These are phyloP conservation scores for Cercospora zeae-maydis DNA, from an alignment of 2,329 filamentous ascomycete genomes.

Conservation along the genomic window DNA sequence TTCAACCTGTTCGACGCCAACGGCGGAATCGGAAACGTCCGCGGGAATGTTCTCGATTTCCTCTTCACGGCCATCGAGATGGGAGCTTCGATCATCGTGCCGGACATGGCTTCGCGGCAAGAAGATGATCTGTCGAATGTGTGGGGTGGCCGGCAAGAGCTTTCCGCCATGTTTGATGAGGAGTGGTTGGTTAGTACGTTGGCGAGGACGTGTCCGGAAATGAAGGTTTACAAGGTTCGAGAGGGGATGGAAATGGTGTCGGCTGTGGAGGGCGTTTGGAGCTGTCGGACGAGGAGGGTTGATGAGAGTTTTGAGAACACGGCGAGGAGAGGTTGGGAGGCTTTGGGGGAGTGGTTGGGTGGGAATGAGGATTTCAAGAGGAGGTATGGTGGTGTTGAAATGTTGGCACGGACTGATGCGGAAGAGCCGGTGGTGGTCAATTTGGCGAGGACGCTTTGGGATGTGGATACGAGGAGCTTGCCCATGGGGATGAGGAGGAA, in stretches of 20 bases:
- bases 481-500: constrained; percentile 26
- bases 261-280: constrained; percentile 26
- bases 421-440: constrained; percentile 26
- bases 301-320: constrained; percentile 25
- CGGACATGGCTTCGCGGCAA: constrained; percentile 21
- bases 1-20: constrained; percentile 45
- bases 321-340: constrained; percentile 13
- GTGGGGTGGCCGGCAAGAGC: constrained; percentile 24
- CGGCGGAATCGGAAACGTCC: constrained; percentile 41
- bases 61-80: constrained; percentile 28
- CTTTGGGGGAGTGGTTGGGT: constrained; percentile 28
- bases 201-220: constrained; percentile 27
- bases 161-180: constrained; percentile 32
- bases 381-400: constrained; percentile 3
- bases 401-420: constrained; percentile 1
- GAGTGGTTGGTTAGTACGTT: constrained; percentile 28
- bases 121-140: constrained; percentile 22
- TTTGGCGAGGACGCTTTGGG: constrained; percentile 31
- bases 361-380: constrained; percentile 7
- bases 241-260: constrained; percentile 15
- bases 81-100: constrained; percentile 40
- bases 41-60: constrained; percentile 18
- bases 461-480: constrained; percentile 32
- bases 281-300: constrained; percentile 25
- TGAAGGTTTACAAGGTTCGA: constrained; percentile 27